A percentile compares a stretch with the other conserved stretches of the same genome.
Evolutionary conservation across 2,329 filamentous ascomycete genomes (phyloP).

Genomic region (Tolypocladium nubicola): DNA sequence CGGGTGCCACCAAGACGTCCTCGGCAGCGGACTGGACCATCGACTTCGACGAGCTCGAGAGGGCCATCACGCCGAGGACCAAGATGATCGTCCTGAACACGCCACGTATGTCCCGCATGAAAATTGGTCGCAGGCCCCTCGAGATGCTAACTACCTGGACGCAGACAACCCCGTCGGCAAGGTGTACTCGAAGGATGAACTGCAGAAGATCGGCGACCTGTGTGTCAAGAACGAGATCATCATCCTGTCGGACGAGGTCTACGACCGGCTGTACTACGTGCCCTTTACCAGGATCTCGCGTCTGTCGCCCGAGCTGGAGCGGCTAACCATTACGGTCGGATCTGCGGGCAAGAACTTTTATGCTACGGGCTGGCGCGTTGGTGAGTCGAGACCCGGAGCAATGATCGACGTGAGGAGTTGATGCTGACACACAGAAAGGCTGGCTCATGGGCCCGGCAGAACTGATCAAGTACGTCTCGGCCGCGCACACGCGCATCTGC

Average conservation of each 20-base stretch:
- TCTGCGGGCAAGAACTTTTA: slow-evolving; percentile 98
- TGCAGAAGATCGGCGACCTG: slow-evolving; percentile 74
- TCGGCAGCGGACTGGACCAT: slow-evolving; percentile 83
- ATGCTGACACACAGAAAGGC: slow-evolving; percentile 28
- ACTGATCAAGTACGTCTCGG: slow-evolving; percentile 81
- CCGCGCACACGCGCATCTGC: slow-evolving; percentile 92
- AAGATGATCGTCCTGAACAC: slow-evolving; percentile 94
- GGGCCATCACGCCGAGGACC: slow-evolving; percentile 71
- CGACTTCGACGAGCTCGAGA: slow-evolving; percentile 72
- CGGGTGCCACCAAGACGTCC: slow-evolving; percentile 68
- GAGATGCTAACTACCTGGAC: background rate
- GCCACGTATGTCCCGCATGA: slow-evolving; percentile 32
- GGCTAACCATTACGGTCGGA: slow-evolving; percentile 83
- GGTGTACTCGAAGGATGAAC: slow-evolving; percentile 76
- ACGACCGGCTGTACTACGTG: slow-evolving; percentile 89
- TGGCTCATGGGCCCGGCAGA: slow-evolving; percentile 88
- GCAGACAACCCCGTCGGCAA: slow-evolving; percentile 91
- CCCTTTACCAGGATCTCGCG: slow-evolving; percentile 91
- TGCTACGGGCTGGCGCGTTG: slow-evolving; percentile 90
- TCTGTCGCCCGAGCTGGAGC: slow-evolving; percentile 79
- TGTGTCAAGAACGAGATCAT: slow-evolving; percentile 91
- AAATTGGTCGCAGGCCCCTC: background rate
- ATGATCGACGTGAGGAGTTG: background rate
- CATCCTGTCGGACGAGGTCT: slow-evolving; percentile 87
- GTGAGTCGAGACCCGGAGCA: slow-evolving; percentile 17